Conservation (phyloP, 768 basidiomycete species). For the Hydnomerulius pinastri region DNA sequence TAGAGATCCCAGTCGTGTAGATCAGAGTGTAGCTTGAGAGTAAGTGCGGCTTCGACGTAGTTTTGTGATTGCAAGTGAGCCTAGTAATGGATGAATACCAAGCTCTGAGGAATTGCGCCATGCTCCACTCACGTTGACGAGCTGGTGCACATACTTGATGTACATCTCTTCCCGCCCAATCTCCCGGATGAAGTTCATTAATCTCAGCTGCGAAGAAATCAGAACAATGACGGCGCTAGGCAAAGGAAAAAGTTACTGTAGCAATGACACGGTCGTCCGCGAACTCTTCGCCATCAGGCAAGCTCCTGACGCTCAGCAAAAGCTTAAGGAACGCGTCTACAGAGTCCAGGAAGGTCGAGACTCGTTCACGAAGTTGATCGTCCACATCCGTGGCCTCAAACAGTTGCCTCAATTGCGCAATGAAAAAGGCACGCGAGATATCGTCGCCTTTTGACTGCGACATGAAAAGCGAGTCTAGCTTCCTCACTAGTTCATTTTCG, state of each 20-base stretch:
- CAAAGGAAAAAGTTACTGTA: constrained; percentile 50
- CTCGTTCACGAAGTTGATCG: constrained; percentile 72
- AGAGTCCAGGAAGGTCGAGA: constrained; percentile 82
- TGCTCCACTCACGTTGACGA: constrained; percentile 70
- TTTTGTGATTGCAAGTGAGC: constrained; percentile 89
- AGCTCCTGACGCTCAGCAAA: constrained; percentile 78
- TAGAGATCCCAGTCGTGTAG: constrained; percentile 89
- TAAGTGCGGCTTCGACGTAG: constrained; percentile 90
- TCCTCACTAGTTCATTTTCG: constrained; percentile 89
- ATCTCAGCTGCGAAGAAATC: constrained; percentile 55
- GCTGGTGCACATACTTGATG: constrained; percentile 94
- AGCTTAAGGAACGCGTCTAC: constrained; percentile 93
- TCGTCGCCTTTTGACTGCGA: constrained; percentile 90
- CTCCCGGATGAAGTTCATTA: constrained; percentile 92
- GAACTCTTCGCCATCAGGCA: constrained; percentile 93
- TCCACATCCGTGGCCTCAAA: constrained; percentile 86
- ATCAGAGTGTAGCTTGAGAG: constrained; percentile 91
- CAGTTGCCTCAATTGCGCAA: constrained; percentile 84
- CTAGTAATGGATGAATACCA: constrained; percentile 39
- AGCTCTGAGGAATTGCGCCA: not conserved
- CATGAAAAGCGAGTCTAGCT: constrained; percentile 91
- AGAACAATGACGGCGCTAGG: constrained; percentile 3
- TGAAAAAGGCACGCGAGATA: constrained; percentile 90
- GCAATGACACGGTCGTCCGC: constrained; percentile 94
- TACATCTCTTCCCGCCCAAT: constrained; percentile 94